Conservation (phyloP, 768 basidiomycete genomes). For the Plicaturopsis crispa region DNA sequence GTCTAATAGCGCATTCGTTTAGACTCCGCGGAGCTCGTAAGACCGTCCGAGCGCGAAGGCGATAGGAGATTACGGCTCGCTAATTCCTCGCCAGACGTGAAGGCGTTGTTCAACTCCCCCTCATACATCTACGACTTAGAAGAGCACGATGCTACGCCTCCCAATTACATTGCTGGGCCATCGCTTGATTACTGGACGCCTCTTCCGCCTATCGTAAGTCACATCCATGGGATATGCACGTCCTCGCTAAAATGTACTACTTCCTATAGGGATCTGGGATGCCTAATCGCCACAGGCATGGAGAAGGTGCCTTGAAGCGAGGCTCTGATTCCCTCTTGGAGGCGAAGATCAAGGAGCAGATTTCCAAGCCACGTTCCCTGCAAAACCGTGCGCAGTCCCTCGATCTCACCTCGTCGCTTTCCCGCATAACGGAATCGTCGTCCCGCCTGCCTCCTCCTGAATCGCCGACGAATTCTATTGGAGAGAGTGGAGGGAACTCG, state of each 20-base stretch:
- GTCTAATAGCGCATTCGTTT: conserved; percentile 8
- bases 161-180: conserved; percentile 46
- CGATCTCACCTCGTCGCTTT: conserved; percentile 78
- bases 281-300: conserved; percentile 56
- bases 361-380: conserved; percentile 69
- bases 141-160: conserved; percentile 58
- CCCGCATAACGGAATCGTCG: conserved; percentile 67
- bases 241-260: conserved; percentile 9
- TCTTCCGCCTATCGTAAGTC: conserved; percentile 64
- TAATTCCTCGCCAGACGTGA: conserved; percentile 90
- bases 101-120: conserved; percentile 86
- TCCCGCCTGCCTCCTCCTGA: conserved; percentile 62
- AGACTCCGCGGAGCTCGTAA: conserved; percentile 76
- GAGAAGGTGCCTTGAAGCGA: conserved; percentile 72
- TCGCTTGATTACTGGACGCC: conserved; percentile 72
- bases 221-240: no score
- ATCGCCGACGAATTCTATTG: conserved; percentile 73
- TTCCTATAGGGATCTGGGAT: conserved; percentile 55
- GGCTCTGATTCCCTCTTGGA: conserved; percentile 81
- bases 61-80: conserved; percentile 75
- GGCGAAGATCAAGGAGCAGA: conserved; percentile 74
- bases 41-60: conserved; percentile 58
- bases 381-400: conserved; percentile 87
- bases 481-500: conserved; percentile 68
- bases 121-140: conserved; percentile 78